A percentile compares a stretch with the other conserved stretches of the same genome.
Evolutionary conservation across 164 flowering plant genomes (phyloP).

Genomic region (Dillenia suffruticosa): DNA sequence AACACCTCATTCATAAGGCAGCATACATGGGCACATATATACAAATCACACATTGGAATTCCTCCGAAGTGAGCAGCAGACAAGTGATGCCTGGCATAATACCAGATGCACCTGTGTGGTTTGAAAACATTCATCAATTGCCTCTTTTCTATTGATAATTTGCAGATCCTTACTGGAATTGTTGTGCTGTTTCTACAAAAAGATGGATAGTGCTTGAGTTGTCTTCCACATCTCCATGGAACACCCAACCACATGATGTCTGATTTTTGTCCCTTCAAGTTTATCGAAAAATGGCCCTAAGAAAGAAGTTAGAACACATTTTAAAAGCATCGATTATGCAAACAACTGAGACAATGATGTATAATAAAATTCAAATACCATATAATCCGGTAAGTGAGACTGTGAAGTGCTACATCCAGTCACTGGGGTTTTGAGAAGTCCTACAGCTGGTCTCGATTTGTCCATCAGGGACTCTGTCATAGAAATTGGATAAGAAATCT

Average conservation of each 20-base stretch:
- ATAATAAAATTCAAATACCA: slow-evolving; percentile 30
- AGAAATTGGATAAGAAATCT: not conserved
- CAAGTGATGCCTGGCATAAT: no score
- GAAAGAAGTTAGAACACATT: slow-evolving; percentile 3
- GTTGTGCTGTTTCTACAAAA: slow-evolving; percentile 77
- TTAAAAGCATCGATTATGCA: not conserved
- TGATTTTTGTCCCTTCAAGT: slow-evolving; percentile 36
- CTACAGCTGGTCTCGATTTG: slow-evolving; percentile 27
- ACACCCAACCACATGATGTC: slow-evolving; percentile 89
- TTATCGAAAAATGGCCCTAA: slow-evolving; percentile 56
- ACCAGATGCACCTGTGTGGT: no score
- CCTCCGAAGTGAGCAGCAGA: no score
- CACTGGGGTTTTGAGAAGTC: slow-evolving; percentile 20
- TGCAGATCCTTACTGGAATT: slow-evolving; percentile 51
- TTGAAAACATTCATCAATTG: no score
- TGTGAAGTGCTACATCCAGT: slow-evolving; percentile 26
- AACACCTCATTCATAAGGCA: no score
- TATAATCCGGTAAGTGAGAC: slow-evolving; percentile 26
- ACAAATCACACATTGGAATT: no score
- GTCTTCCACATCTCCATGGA: slow-evolving; percentile 90
- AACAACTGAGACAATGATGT: not conserved
- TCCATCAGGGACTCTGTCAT: slow-evolving; percentile 50
- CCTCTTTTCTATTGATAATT: not conserved
- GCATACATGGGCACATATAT: no score
- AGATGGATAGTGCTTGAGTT: slow-evolving; percentile 80